These are phyloP conservation scores for Erucastrum elatum DNA, from an alignment of 345 rosid genomes.

Conservation along the genomic window DNA sequence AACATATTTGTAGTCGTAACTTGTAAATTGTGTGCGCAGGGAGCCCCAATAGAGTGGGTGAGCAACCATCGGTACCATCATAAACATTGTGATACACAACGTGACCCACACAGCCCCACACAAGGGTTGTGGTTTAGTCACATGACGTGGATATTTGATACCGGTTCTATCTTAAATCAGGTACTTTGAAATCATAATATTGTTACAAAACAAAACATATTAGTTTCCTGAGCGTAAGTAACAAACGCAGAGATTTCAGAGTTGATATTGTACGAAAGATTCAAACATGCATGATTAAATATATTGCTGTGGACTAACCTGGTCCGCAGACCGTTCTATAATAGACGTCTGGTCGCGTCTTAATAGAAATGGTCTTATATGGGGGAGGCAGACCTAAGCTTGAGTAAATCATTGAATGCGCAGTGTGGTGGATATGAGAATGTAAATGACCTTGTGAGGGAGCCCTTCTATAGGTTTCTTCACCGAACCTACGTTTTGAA, in stretches of 20 bases:
- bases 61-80: conserved; percentile 87
- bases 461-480: conserved; percentile 64
- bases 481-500: conserved; percentile 50
- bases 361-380: too few relatives aligned
- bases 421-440: conserved; percentile 72
- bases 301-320: too few relatives aligned
- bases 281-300: too few relatives aligned
- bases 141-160: conserved; percentile 67
- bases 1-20: too few relatives aligned
- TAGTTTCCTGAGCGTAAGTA: too few relatives aligned
- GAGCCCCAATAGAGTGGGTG: conserved; percentile 77
- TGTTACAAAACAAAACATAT: too few relatives aligned
- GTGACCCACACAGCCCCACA: conserved; percentile 78
- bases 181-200: conserved; percentile 34
- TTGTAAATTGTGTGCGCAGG: conserved; percentile 23
- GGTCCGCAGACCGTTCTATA: too few relatives aligned
- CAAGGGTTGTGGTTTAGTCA: conserved; percentile 88
- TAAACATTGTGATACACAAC: conserved; percentile 63
- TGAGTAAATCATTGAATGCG: background rate
- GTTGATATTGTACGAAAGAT: too few relatives aligned
- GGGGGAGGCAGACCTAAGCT: too few relatives aligned
- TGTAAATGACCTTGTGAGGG: conserved; percentile 67
- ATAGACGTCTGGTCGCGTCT: too few relatives aligned
- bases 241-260: too few relatives aligned
- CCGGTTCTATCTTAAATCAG: conserved; percentile 39